A percentile compares a stretch with the other conserved stretches of the same genome.
phyloP scores from a whole-genome alignment of 495 filamentous ascomycete genomes.

The Talaromyces trachyspermus region DNA sequence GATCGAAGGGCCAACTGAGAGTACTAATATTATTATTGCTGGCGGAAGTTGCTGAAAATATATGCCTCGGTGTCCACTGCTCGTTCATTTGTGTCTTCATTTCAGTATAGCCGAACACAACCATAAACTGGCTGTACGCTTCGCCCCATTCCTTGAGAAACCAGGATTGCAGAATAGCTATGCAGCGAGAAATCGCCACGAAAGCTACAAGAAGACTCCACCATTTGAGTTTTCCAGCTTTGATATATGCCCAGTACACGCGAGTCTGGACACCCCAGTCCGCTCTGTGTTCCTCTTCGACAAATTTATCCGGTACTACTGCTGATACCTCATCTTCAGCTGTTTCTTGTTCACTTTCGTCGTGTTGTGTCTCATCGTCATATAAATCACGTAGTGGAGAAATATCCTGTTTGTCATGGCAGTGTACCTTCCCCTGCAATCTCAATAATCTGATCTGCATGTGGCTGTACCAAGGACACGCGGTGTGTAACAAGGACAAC shows the following conservation, averaged over 20 bases:
- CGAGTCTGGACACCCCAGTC: conserved; percentile 65
- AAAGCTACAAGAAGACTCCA: conserved; percentile 56
- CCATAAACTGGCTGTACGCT: conserved; percentile 45
- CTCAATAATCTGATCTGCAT: conserved; percentile 63
- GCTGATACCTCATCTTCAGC: conserved; percentile 37
- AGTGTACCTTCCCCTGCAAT: conserved; percentile 46
- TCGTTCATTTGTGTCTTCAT: conserved; percentile 2
- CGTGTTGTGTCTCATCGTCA: conserved; percentile 22
- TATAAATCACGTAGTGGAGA: conserved; percentile 12
- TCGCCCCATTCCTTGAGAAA: conserved; percentile 84
- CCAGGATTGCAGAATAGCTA: conserved; percentile 59
- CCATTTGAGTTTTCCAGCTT: conserved; percentile 63
- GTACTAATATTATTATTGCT: conserved; percentile 34
- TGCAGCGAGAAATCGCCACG: conserved; percentile 51
- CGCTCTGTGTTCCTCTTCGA: conserved; percentile 70
- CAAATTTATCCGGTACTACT: conserved; percentile 64
- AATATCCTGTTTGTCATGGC: conserved; percentile 36
- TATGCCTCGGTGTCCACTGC: neutral
- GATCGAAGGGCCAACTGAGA: conserved; percentile 3
- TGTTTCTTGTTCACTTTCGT: conserved; percentile 29
- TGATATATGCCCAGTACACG: conserved; percentile 79
- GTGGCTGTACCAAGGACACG: conserved; percentile 53
- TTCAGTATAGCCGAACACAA: conserved; percentile 9
- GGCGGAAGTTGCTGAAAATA: neutral
- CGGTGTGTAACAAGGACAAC: conserved; percentile 75